Conservation (phyloP, 2,329 filamentous ascomycete species). For the Cercospora sp. region DNA sequence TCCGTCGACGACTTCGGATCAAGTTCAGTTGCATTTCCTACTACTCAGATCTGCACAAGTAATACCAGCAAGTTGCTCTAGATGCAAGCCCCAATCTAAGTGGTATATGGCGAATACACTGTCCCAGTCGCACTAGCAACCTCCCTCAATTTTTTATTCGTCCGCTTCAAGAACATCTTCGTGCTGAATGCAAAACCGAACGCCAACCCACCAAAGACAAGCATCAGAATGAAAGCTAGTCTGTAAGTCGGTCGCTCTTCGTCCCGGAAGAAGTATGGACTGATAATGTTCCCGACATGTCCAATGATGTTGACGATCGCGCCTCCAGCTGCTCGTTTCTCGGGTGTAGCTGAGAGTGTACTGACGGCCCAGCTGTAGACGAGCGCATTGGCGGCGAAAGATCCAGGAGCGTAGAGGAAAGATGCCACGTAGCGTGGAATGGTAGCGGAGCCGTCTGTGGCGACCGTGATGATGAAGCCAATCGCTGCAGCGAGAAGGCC, state of each 20-base stretch:
- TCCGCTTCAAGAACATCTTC: constrained; percentile 19
- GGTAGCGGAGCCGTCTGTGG: not conserved
- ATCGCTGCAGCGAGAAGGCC: constrained; percentile 55
- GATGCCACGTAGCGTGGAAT: constrained; percentile 33
- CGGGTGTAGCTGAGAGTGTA: constrained; percentile 45
- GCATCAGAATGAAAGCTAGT: constrained; percentile 21
- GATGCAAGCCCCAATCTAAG: not conserved
- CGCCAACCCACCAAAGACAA: constrained; percentile 14
- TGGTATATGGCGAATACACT: not conserved
- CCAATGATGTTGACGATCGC: constrained; percentile 43
- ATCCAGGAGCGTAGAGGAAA: constrained; percentile 40
- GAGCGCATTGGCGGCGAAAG: constrained; percentile 42
- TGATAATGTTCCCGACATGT: constrained; percentile 45
- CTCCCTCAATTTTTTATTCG: constrained; percentile 17
- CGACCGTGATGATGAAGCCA: constrained; percentile 38
- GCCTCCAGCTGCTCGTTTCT: constrained; percentile 50
- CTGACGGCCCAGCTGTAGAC: constrained; percentile 48
- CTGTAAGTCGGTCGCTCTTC: constrained; percentile 11
- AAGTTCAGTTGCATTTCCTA: too few relatives aligned
- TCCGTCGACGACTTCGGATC: too few relatives aligned
- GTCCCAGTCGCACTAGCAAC: not conserved
- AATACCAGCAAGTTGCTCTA: not conserved
- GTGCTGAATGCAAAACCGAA: constrained; percentile 1
- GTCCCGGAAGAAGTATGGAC: constrained; percentile 44
- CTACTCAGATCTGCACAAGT: too few relatives aligned